Evolutionary conservation across 257 asterid species (phyloP).

Genomic region (Oldenlandia corymbosa): DNA sequence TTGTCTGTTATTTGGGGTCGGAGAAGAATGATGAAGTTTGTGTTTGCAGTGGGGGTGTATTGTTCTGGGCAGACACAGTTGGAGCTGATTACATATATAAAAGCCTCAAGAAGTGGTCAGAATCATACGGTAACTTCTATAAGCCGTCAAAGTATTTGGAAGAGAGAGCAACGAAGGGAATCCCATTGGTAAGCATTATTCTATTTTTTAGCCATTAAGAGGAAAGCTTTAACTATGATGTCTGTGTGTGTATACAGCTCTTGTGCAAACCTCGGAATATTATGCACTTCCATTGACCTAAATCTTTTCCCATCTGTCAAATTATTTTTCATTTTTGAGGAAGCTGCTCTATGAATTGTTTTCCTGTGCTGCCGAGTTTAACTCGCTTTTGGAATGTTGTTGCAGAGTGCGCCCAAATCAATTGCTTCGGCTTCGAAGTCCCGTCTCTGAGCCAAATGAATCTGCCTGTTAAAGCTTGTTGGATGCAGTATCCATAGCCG

Average conservation of each 20-base stretch:
- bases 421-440: constrained; percentile 51
- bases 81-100: constrained; percentile 70
- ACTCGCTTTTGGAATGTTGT: constrained; percentile 10
- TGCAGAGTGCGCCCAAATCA: constrained; percentile 75
- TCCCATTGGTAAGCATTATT: constrained; percentile 68
- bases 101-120: constrained; percentile 78
- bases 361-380: no score
- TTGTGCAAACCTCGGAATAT: no score
- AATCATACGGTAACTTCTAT: constrained; percentile 63
- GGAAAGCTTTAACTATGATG: no score
- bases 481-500: no score
- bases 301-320: no score
- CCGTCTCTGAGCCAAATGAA: constrained; percentile 39
- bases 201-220: no score
- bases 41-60: constrained; percentile 77
- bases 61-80: constrained; percentile 92
- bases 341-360: no score
- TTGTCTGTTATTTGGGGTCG: neutral
- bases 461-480: no score
- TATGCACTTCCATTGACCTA: no score
- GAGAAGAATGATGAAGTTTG: neutral
- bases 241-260: neutral
- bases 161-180: constrained; percentile 85
- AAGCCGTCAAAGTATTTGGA: constrained; percentile 74
- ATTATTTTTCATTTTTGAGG: no score